These are phyloP conservation scores for Fusarium pseudograminearum DNA, from an alignment of 2,329 filamentous ascomycete genomes.

Conservation along the genomic window DNA sequence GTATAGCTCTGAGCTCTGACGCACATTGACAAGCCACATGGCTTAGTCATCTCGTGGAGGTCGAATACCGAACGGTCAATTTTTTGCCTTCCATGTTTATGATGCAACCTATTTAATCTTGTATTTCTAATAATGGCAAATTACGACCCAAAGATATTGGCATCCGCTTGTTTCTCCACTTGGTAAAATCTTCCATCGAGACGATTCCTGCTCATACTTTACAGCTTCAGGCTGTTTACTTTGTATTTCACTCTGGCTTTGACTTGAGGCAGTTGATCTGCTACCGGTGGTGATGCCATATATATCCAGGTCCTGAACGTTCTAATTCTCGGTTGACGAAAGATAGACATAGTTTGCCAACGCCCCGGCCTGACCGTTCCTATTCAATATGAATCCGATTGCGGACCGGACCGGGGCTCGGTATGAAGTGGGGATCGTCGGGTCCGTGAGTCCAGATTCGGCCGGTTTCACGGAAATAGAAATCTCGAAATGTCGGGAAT, in stretches of 20 bases:
- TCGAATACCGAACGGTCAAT: not conserved
- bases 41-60: slow-evolving; percentile 41
- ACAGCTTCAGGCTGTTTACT: not conserved
- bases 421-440: slow-evolving; percentile 26
- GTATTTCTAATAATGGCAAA: slow-evolving; percentile 3
- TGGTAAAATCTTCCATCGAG: not conserved
- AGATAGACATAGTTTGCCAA: not conserved
- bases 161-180: slow-evolving; percentile 2
- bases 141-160: not conserved
- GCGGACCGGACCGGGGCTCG: slow-evolving; percentile 23
- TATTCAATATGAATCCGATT: slow-evolving; percentile 12
- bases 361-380: slow-evolving; percentile 2
- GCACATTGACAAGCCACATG: slow-evolving; percentile 33
- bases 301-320: no score
- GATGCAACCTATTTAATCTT: slow-evolving; percentile 17
- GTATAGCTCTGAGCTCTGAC: slow-evolving; percentile 39
- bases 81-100: not conserved
- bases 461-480: slow-evolving; percentile 41
- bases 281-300: not conserved
- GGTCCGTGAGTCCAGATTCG: slow-evolving; percentile 13
- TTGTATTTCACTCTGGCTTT: not conserved
- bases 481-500: slow-evolving; percentile 32
- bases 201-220: not conserved
- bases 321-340: not conserved
- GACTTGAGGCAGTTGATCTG: not conserved